phyloP scores from a whole-genome alignment of 1,284 basidiomycete genomes.

The Austroboletus rostrupii region DNA sequence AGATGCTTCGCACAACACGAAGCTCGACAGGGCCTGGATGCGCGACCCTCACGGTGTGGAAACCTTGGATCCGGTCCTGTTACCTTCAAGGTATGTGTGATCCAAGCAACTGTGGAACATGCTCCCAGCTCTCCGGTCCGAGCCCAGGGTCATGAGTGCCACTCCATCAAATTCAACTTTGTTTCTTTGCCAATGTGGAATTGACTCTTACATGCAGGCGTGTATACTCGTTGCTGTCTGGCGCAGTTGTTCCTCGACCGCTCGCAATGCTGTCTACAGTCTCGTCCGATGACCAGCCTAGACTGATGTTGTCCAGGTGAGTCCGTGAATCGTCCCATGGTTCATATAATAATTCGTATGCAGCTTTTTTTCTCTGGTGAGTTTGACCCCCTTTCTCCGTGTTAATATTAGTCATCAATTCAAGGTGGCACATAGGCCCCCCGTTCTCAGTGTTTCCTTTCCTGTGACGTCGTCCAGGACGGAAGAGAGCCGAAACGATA shows the following conservation, averaged over 20 bases:
- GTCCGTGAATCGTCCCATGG: not conserved
- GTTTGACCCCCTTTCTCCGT: slow-evolving; percentile 7
- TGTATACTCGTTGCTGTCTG: slow-evolving; percentile 58
- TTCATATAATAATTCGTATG: slow-evolving; percentile 2
- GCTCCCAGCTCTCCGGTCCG: not conserved
- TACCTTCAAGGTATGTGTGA: slow-evolving; percentile 29
- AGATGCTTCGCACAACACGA: slow-evolving; percentile 37
- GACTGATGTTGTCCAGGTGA: slow-evolving; percentile 67
- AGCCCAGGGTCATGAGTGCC: not conserved
- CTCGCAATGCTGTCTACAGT: slow-evolving; percentile 72
- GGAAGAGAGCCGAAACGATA: slow-evolving; percentile 70
- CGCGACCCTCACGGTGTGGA: slow-evolving; percentile 37
- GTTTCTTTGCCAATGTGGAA: slow-evolving; percentile 17
- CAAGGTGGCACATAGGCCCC: slow-evolving; percentile 60
- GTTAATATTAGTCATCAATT: slow-evolving; percentile 25
- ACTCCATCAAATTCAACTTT: slow-evolving; percentile 14
- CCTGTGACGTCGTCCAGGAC: slow-evolving; percentile 38
- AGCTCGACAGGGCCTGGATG: slow-evolving; percentile 31
- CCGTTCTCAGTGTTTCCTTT: slow-evolving; percentile 63
- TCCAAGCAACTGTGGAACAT: slow-evolving; percentile 6
- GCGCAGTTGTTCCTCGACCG: slow-evolving; percentile 67
- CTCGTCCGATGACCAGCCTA: slow-evolving; percentile 50
- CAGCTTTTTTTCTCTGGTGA: slow-evolving; percentile 55
- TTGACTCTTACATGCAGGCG: slow-evolving; percentile 34
- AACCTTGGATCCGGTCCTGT: slow-evolving; percentile 42